Base-by-base conservation (phyloP, 176 grass and related monocot genomes). In the Oryza coarctata region DNA sequence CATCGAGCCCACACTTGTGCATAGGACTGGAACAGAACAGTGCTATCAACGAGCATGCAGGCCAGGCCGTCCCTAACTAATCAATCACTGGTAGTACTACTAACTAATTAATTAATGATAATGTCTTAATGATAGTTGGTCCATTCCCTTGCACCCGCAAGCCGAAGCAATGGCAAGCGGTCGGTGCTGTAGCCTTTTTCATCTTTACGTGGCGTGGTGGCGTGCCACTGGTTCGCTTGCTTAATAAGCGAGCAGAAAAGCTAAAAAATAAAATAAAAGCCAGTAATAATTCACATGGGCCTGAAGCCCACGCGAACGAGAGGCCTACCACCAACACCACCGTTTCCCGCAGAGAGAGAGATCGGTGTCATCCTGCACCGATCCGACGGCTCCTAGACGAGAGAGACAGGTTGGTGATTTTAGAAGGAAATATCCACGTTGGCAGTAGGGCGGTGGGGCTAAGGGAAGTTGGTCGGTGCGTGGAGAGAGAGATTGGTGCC, bases 381-480 rank as follows among this genome's bases (percentile, higher is more conserved):
- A 80, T 80, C 78, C 64, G 50, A 55, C 50, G 20, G 50, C 1
- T 18, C 1, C 0, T 18, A 18, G 6, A 20, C 0, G 36, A 7
- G 2, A 40, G 26, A 82, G 87, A 82, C 2, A 39, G 25, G 81
- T n/a, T 14, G 10, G 82, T 89, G 25, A 81, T 44, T 45, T 71
- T 0, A 0, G 17, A 0, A 2, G 0, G 63, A 76, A 85, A 81
- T 71, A 76, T 85, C 87, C 28, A 29, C 13, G 11, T 23, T 13
- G 4, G 27, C 29, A 43, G 20, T 23, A 47, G 18, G 25, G 50
- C 1, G 40, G 50, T 55, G 47, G 47, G 47, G 3, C 47, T 15
- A 12, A 15, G 1, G 47, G 47, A 2, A 50, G 20, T 12, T 89
- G 87, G 87, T 82, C 87, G 78, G 78, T 64, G 38, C 38, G 38